A percentile compares a stretch with the other conserved stretches of the same genome.
These are phyloP conservation scores for Nicotiana knightiana DNA, from an alignment of 257 asterid genomes.

Conservation along the genomic window DNA sequence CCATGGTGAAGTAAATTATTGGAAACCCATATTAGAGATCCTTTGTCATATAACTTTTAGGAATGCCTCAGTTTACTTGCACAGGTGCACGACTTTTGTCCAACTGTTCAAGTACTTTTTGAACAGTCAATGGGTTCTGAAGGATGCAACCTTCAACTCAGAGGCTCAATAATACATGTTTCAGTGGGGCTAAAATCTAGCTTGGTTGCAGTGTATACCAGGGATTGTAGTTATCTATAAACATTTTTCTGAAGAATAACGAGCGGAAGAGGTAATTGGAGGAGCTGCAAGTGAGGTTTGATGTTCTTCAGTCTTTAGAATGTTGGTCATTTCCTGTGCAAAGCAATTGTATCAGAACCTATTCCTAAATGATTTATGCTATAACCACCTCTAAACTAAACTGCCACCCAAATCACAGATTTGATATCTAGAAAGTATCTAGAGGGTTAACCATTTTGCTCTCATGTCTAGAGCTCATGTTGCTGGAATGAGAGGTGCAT, in stretches of 20 bases:
- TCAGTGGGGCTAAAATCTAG: not conserved
- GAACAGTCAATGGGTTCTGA: too few relatives aligned
- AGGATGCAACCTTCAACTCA: too few relatives aligned
- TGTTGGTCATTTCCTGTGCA: not conserved
- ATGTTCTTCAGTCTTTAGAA: not conserved
- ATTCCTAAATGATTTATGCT: not conserved
- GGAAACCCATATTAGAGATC: too few relatives aligned
- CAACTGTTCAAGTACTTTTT: too few relatives aligned
- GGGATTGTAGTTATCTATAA: not conserved
- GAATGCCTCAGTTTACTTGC: too few relatives aligned
- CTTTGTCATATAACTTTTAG: too few relatives aligned
- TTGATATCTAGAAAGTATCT: not conserved
- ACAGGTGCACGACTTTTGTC: too few relatives aligned
- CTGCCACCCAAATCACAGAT: not conserved
- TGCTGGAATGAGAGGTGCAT: not conserved
- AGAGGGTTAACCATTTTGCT: not conserved
- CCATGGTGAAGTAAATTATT: too few relatives aligned
- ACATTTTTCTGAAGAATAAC: not conserved
- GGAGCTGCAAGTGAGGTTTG: not conserved
- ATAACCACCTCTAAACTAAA: not conserved
- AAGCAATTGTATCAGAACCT: not conserved
- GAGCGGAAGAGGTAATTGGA: not conserved
- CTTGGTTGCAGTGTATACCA: not conserved
- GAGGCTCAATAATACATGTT: not conserved
- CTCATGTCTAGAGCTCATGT: not conserved